phyloP scores from a whole-genome alignment of 345 rosid genomes.

The Excoecaria agallocha region DNA sequence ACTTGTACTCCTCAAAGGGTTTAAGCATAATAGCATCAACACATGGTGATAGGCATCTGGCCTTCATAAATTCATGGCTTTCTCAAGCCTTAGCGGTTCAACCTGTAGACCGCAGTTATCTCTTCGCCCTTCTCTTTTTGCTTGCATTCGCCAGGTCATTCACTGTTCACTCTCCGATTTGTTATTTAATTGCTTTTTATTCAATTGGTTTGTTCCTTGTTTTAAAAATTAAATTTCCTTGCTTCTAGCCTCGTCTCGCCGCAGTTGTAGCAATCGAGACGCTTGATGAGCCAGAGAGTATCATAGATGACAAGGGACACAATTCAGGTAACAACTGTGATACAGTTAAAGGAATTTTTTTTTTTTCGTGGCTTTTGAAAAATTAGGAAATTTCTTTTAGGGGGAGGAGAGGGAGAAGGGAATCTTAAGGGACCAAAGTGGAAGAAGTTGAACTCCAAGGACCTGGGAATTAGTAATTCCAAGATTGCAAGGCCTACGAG shows the following conservation, averaged over 20 bases:
- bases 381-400: neutral
- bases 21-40: slow-evolving; percentile 27
- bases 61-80: slow-evolving; percentile 38
- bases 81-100: slow-evolving; percentile 45
- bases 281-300: slow-evolving; percentile 43
- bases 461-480: slow-evolving; percentile 56
- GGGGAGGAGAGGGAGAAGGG: neutral
- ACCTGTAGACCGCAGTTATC: slow-evolving; percentile 43
- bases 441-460: slow-evolving; percentile 54
- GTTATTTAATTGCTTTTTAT: neutral
- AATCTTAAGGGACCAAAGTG: slow-evolving; percentile 19
- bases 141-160: slow-evolving; percentile 47
- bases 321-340: slow-evolving; percentile 19
- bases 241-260: slow-evolving; percentile 38
- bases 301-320: slow-evolving; percentile 22
- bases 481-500: slow-evolving; percentile 58
- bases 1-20: slow-evolving; percentile 14
- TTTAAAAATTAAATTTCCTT: neutral
- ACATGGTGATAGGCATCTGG: slow-evolving; percentile 26
- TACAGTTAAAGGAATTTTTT: slow-evolving; percentile 19
- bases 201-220: neutral
- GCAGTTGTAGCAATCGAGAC: slow-evolving; percentile 42
- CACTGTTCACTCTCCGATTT: neutral
- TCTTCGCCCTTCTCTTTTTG: slow-evolving; percentile 38
- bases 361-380: neutral